Evolutionary conservation across 352 stramenopile genomes (phyloP).

Genomic region (Pythium volutum): DNA sequence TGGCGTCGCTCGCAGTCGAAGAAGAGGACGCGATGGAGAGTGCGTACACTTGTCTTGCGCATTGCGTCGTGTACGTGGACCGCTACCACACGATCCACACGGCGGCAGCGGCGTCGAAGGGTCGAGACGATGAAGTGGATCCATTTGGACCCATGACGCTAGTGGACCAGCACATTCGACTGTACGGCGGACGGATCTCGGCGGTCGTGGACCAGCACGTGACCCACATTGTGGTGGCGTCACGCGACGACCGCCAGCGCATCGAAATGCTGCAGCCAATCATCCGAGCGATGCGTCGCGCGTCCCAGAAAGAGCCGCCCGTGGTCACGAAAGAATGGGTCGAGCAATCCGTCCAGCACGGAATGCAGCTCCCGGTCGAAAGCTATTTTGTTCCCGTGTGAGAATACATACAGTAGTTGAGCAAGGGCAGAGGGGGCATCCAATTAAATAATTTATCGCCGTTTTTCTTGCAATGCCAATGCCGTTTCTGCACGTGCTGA

Average conservation of each 20-base stretch:
- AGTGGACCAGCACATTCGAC: conserved; percentile 50
- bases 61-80: conserved; percentile 73
- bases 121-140: conserved; percentile 19
- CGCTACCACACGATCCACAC: conserved; percentile 28
- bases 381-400: conserved; percentile 57
- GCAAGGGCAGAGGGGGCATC: background rate
- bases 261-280: conserved; percentile 41
- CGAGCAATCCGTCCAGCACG: conserved; percentile 40
- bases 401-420: background rate
- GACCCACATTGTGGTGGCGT: conserved; percentile 61
- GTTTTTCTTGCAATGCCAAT: background rate
- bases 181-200: conserved; percentile 51
- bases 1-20: conserved; percentile 45
- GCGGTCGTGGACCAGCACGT: conserved; percentile 39
- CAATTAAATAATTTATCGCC: conserved; percentile 22
- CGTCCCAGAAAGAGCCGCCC: conserved; percentile 42
- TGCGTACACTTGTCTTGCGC: conserved; percentile 62
- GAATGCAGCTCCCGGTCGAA: conserved; percentile 47
- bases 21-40: conserved; percentile 68
- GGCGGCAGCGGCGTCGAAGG: background rate
- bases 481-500: background rate
- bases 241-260: conserved; percentile 20
- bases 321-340: conserved; percentile 66
- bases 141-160: conserved; percentile 43
- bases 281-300: conserved; percentile 47